A percentile compares a stretch with the other conserved stretches of the same genome.
Conservation (phyloP, 768 basidiomycete species). For the Pleurotus djamor region DNA sequence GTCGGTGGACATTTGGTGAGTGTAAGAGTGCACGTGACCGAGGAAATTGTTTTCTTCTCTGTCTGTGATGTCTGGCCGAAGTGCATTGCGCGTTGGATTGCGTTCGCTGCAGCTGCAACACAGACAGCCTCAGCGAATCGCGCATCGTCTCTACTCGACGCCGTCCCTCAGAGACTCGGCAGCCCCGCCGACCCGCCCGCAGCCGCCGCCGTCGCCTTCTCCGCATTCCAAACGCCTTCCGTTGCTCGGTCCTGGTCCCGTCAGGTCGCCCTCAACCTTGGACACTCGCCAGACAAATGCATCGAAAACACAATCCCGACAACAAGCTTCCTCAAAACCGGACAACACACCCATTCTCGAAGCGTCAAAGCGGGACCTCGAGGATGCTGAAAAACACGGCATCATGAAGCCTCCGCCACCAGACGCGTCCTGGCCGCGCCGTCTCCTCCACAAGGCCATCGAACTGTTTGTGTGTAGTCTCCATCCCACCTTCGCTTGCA, state of each 20-base stretch:
- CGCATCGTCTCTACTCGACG: slow-evolving; percentile 6
- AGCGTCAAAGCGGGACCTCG: slow-evolving; percentile 58
- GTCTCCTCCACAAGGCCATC: slow-evolving; percentile 45
- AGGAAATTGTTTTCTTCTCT: too few relatives aligned
- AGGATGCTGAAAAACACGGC: slow-evolving; percentile 65
- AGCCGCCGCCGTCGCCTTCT: slow-evolving; percentile 14
- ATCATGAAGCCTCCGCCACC: slow-evolving; percentile 65
- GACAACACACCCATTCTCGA: slow-evolving; percentile 25
- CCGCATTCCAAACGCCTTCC: slow-evolving; percentile 38
- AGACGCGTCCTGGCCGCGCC: slow-evolving; percentile 54
- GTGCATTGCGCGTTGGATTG: too few relatives aligned
- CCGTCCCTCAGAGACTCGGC: slow-evolving; percentile 11
- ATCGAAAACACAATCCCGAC: slow-evolving; percentile 13
- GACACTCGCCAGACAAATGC: slow-evolving; percentile 6
- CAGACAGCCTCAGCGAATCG: background rate
- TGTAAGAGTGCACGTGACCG: background rate
- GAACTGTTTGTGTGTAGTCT: slow-evolving; percentile 37
- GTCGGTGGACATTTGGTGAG: background rate
- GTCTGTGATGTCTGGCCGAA: too few relatives aligned
- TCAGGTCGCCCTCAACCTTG: slow-evolving; percentile 31
- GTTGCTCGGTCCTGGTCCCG: slow-evolving; percentile 63
- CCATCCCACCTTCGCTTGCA: slow-evolving; percentile 6
- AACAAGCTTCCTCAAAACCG: slow-evolving; percentile 13
- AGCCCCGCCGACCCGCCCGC: slow-evolving; percentile 18
- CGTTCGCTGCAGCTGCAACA: too few relatives aligned